Evolutionary conservation across 208 protist species (phyloP).

Genomic region (Trichomonas vaginalis): DNA sequence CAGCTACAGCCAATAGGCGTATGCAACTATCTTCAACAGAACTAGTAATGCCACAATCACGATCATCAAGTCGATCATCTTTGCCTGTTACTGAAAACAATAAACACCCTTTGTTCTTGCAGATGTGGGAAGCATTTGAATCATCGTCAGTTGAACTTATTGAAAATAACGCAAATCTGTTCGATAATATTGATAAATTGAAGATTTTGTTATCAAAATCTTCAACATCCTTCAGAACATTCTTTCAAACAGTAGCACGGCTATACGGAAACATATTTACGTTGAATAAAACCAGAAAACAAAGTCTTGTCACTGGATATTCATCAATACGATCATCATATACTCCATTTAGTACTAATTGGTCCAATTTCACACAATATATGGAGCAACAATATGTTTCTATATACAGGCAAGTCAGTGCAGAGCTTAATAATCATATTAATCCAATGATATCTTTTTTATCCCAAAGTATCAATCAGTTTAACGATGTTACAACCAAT

Average conservation of each 20-base stretch:
- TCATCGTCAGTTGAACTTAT: background rate
- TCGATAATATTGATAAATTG: background rate
- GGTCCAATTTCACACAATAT: background rate
- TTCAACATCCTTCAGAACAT: background rate
- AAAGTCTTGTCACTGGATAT: background rate
- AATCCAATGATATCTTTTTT: background rate
- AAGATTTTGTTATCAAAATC: background rate
- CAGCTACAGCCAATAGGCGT: background rate
- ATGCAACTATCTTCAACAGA: background rate
- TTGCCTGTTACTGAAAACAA: background rate
- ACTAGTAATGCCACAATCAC: background rate
- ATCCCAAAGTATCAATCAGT: background rate
- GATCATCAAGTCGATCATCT: background rate
- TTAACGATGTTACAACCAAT: background rate
- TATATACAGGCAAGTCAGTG: background rate
- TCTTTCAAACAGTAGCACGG: background rate
- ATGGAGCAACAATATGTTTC: background rate
- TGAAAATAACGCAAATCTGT: background rate
- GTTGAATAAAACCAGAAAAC: background rate
- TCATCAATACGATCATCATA: background rate
- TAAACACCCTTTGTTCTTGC: background rate
- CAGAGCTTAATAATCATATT: background rate
- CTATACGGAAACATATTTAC: background rate
- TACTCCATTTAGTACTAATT: background rate
- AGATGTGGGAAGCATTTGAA: background rate